Evolutionary conservation across 2,329 filamentous ascomycete genomes (phyloP), one percentile per base, ranked within the genome.

Genomic region (Xylaria sp.): DNA sequence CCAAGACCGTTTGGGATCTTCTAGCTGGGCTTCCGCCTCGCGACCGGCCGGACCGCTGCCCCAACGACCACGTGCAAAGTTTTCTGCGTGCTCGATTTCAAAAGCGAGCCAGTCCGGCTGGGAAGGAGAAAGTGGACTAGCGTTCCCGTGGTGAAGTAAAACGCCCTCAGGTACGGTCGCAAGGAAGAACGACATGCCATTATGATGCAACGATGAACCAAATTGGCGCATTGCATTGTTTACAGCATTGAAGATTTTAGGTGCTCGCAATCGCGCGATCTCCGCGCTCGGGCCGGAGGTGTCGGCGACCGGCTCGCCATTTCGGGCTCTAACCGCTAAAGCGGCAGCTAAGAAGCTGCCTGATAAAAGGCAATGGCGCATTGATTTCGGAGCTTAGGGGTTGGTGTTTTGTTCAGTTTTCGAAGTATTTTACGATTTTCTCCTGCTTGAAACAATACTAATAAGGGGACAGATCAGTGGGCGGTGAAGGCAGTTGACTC

Each of bases 211-310:
- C 0, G 89, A 88, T 0, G 88, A 91, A 1, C 89, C 90, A 85
- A 88, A 93, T 78, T 92, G 89, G 37, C 90, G 83, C 79, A 90
- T 87, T 0, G 89, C 89, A 9, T 87, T 87, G 67, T 92, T 87
- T 17, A 92, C 79, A 15, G 88, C 83, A 71, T 92, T 92, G 82
- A 92, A 92, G 59, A 92, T 85, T 64, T 85, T 82, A 67, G 86
- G 83, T 7, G 85, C 86, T 73, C 90, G 88, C 38, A 74, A 69
- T 15, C 72, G 74, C 12, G 81, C 79, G 56, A 73, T 74, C 0
- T 77, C 76, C 46, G 74, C 64, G 50, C 72, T 78, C 15, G 81
- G 80, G 1, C 69, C 61, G 38, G 79, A 76, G 35, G 38, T 52
- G 15, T 63, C 38, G 9, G 37, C 37, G 21, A 17, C 23, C 21